These are phyloP conservation scores for Leishmania guyanensis DNA, from an alignment of 208 protist genomes.

Conservation along the genomic window DNA sequence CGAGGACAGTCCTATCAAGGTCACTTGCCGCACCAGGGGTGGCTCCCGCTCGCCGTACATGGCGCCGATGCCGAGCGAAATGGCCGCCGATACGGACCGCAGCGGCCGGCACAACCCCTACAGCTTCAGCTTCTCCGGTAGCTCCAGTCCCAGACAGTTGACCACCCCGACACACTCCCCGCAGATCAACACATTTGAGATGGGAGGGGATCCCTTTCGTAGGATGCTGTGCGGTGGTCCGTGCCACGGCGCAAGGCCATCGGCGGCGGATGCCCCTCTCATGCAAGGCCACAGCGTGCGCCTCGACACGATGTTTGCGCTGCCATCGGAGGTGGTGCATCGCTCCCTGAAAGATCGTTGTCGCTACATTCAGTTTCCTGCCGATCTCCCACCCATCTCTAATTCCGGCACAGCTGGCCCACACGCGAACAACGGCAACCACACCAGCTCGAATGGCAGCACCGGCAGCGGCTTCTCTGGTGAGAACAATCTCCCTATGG, in stretches of 20 bases:
- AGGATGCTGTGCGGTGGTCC: neutral
- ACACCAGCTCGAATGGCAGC: slow-evolving; percentile 11
- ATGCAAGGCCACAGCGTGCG: slow-evolving; percentile 23
- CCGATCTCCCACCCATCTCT: slow-evolving; percentile 23
- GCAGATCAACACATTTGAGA: slow-evolving; percentile 9
- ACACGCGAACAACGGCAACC: slow-evolving; percentile 6
- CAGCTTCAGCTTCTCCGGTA: slow-evolving; percentile 50
- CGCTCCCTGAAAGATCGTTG: slow-evolving; percentile 64
- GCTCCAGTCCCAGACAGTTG: slow-evolving; percentile 38
- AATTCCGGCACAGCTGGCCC: slow-evolving; percentile 9
- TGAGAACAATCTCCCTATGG: slow-evolving; percentile 24
- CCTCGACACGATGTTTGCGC: slow-evolving; percentile 32
- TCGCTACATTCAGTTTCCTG: slow-evolving; percentile 71
- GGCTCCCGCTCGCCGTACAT: slow-evolving; percentile 50
- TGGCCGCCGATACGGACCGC: slow-evolving; percentile 27
- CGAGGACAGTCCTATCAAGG: slow-evolving; percentile 60
- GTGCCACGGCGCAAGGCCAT: slow-evolving; percentile 2
- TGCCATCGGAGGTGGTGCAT: slow-evolving; percentile 67
- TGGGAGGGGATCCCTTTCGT: neutral
- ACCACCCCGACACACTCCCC: slow-evolving; percentile 36
- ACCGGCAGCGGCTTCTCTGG: slow-evolving; percentile 11
- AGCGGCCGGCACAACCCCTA: slow-evolving; percentile 40
- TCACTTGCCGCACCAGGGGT: slow-evolving; percentile 52
- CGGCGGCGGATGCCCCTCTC: slow-evolving; percentile 9
- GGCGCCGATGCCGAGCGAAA: slow-evolving; percentile 21